These are phyloP conservation scores for Cystofilobasidium ferigula DNA, from an alignment of 768 basidiomycete genomes.

Conservation along the genomic window DNA sequence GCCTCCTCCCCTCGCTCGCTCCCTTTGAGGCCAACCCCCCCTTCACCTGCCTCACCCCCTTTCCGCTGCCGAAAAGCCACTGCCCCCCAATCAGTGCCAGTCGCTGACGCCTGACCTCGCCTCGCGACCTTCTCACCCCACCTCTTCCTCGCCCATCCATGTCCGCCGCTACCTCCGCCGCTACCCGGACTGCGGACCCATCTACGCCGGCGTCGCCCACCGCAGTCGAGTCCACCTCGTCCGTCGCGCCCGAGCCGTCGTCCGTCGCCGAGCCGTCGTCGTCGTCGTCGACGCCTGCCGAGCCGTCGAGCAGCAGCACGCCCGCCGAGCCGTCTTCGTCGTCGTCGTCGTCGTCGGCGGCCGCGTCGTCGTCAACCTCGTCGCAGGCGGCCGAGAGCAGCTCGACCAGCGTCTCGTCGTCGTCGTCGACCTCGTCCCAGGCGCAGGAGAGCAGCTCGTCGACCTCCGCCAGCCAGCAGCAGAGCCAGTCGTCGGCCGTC, in stretches of 20 bases:
- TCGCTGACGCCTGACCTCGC: too few species aligned
- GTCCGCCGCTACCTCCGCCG: background rate
- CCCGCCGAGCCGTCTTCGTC: background rate
- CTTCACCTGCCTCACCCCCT: background rate
- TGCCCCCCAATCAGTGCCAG: too few species aligned
- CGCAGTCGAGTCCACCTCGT: background rate
- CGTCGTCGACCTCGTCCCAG: too few species aligned
- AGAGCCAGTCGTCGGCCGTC: background rate
- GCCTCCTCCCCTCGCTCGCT: background rate
- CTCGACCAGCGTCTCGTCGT: too few species aligned
- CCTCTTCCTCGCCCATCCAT: background rate
- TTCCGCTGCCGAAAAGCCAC: background rate
- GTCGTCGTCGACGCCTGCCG: background rate
- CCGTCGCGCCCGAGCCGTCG: background rate
- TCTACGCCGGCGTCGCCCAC: background rate
- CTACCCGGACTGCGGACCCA: background rate
- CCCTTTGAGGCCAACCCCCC: background rate
- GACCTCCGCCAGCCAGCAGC: background rate
- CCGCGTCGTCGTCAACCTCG: conserved; percentile 1
- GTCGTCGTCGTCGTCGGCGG: background rate
- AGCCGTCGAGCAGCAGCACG: conserved; percentile 3
- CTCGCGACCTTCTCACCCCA: too few species aligned
- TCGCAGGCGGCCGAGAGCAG: too few species aligned
- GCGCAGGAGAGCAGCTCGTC: too few species aligned
- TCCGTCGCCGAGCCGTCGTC: background rate